Conservation (phyloP, 192 early-diverging fungal genomes). For the Backusella circina region DNA sequence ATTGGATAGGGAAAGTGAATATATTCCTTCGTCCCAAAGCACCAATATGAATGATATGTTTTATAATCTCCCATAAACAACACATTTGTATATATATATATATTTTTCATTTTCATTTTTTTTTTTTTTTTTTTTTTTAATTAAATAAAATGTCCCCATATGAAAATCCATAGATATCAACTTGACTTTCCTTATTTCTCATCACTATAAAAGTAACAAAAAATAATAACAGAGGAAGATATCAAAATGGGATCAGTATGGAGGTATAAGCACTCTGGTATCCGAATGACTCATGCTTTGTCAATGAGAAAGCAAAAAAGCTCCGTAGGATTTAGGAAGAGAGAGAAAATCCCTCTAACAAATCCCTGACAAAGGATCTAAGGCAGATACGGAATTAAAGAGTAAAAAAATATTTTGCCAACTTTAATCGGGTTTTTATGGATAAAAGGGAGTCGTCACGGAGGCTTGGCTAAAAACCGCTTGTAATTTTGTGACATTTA, state of each 20-base stretch:
- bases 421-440: neutral
- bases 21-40: neutral
- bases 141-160: slow-evolving; percentile 15
- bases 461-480: neutral
- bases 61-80: neutral
- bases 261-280: slow-evolving; percentile 22
- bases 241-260: slow-evolving; percentile 8
- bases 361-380: slow-evolving; percentile 19
- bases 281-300: slow-evolving; percentile 26
- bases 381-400: slow-evolving; percentile 21
- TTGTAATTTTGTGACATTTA: neutral
- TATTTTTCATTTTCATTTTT: neutral
- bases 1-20: neutral
- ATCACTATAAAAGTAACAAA: neutral
- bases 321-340: neutral
- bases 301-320: slow-evolving; percentile 10
- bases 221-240: neutral
- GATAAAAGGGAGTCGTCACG: neutral
- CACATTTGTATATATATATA: neutral
- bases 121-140: neutral
- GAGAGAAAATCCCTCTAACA: neutral
- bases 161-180: slow-evolving; percentile 9
- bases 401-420: neutral
- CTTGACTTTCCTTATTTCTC: neutral
- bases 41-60: slow-evolving; percentile 8